These are phyloP conservation scores for Eremothecium cymbalariae DNA, from an alignment of 1,139 yeast genomes.

Conservation along the genomic window DNA sequence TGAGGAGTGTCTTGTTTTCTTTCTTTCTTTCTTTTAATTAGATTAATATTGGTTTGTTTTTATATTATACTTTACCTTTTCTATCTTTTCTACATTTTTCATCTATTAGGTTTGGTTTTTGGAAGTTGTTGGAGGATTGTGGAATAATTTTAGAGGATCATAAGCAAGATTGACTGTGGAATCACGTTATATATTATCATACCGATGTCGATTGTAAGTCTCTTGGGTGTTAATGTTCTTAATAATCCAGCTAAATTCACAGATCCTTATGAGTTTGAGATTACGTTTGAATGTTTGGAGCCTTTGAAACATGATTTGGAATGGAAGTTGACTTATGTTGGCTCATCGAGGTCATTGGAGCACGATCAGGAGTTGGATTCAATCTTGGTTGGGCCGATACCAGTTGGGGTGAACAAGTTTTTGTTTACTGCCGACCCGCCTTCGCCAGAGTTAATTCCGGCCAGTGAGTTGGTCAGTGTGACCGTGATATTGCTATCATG, in stretches of 20 bases:
- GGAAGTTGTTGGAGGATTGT: too few species aligned
- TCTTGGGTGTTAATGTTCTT: slow-evolving; percentile 82
- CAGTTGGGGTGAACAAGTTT: slow-evolving; percentile 92
- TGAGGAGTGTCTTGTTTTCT: too few species aligned
- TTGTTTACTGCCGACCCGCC: slow-evolving; percentile 95
- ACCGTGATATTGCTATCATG: slow-evolving; percentile 90
- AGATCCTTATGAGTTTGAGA: slow-evolving; percentile 92
- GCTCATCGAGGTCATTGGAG: slow-evolving; percentile 84
- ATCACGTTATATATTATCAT: too few species aligned
- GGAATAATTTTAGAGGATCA: too few species aligned
- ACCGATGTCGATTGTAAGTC: slow-evolving; percentile 87
- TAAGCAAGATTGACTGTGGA: too few species aligned
- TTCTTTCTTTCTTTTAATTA: too few species aligned
- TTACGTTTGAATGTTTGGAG: slow-evolving; percentile 93
- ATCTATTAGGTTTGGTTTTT: too few species aligned
- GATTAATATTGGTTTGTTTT: too few species aligned
- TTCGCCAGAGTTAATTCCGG: slow-evolving; percentile 89
- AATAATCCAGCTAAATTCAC: slow-evolving; percentile 93
- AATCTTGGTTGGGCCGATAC: slow-evolving; percentile 93
- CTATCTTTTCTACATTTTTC: too few species aligned
- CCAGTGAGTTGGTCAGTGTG: slow-evolving; percentile 87
- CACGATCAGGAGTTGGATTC: slow-evolving; percentile 97
- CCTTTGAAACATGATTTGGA: slow-evolving; percentile 88
- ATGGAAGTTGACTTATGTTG: slow-evolving; percentile 96
- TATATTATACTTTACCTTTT: too few species aligned